phyloP scores from a whole-genome alignment of 192 early-diverging fungal species.

The Rhizoclosmatium globosum region DNA sequence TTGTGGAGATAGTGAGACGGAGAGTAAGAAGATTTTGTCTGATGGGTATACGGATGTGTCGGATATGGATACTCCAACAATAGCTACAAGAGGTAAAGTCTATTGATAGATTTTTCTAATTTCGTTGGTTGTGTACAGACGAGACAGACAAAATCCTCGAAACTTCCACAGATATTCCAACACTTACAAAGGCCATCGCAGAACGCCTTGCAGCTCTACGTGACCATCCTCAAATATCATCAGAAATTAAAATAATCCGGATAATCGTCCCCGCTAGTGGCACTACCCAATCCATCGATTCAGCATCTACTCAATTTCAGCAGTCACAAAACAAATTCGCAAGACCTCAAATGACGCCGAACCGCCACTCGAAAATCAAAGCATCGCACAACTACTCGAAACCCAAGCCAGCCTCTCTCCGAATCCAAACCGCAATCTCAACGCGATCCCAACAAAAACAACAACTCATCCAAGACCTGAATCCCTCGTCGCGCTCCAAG shows the following conservation, averaged over 20 bases:
- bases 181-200: neutral
- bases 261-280: neutral
- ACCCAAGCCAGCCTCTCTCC: neutral
- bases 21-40: too few species aligned
- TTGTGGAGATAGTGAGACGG: too few species aligned
- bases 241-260: neutral
- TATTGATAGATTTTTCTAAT: neutral
- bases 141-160: conserved; percentile 2
- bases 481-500: neutral
- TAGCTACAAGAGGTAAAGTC: too few species aligned
- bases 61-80: too few species aligned
- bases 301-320: neutral
- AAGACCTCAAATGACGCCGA: neutral
- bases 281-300: neutral
- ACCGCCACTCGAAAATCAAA: neutral
- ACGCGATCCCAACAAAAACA: conserved; percentile 10
- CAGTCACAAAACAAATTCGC: neutral
- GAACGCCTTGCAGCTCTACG: neutral
- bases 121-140: neutral
- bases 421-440: neutral
- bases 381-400: neutral
- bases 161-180: neutral
- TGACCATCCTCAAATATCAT: neutral
- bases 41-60: too few species aligned
- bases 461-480: conserved; percentile 1